Percentiles rank a stretch among this genome's conserved stretches.
Conservation (phyloP, 768 basidiomycete species). For the Lactifluus pinguis region DNA sequence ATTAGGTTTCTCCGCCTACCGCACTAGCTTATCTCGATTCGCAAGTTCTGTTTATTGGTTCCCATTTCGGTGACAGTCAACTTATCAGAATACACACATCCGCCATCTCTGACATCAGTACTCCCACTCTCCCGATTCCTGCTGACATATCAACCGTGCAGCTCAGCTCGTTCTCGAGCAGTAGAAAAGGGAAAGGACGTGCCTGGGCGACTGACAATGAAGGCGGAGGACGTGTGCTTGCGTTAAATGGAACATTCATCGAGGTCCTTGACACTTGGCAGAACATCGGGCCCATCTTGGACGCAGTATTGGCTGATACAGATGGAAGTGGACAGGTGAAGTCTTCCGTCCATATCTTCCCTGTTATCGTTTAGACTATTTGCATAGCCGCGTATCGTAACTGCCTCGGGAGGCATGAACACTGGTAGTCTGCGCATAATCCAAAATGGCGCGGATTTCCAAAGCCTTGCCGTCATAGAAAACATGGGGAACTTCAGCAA, state of each 20-base stretch:
- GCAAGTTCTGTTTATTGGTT: slow-evolving; percentile 69
- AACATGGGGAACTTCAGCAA: slow-evolving; percentile 48
- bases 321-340: slow-evolving; percentile 63
- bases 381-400: slow-evolving; percentile 65
- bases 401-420: slow-evolving; percentile 75
- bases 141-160: slow-evolving; percentile 36
- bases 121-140: slow-evolving; percentile 45
- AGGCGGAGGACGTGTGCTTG: slow-evolving; percentile 10
- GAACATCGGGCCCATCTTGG: slow-evolving; percentile 78
- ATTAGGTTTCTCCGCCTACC: slow-evolving; percentile 60
- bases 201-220: slow-evolving; percentile 40
- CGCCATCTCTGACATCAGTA: slow-evolving; percentile 33
- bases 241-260: slow-evolving; percentile 46
- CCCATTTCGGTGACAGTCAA: slow-evolving; percentile 76
- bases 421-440: slow-evolving; percentile 71
- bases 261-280: slow-evolving; percentile 54
- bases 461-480: slow-evolving; percentile 48
- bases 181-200: slow-evolving; percentile 24
- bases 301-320: slow-evolving; percentile 66
- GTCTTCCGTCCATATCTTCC: not conserved
- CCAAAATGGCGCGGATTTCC: slow-evolving; percentile 74
- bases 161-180: slow-evolving; percentile 30
- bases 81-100: slow-evolving; percentile 48
- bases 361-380: not conserved
- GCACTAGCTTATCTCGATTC: slow-evolving; percentile 63